Base-by-base conservation (phyloP, 2,329 filamentous ascomycete genomes). In the Pezicula radicicola region DNA sequence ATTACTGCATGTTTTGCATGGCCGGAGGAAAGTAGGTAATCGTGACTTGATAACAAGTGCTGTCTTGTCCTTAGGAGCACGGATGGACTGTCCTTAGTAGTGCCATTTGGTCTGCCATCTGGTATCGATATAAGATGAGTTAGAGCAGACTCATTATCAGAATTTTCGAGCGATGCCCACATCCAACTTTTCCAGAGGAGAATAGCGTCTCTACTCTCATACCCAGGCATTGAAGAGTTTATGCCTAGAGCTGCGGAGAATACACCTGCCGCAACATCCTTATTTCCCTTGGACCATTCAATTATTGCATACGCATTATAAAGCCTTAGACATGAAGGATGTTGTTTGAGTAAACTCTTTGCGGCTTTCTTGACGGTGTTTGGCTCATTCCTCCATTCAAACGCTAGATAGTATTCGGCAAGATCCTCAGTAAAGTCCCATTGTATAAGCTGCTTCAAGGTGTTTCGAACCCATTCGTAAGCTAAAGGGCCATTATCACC, bases 221-320 rank as follows among this genome's bases (percentile, higher is more conserved):
- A 51, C 18, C 67, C 59, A 4, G 66, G 54, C 19, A 77, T 70
- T 2, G 63, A 69, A n/a, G 64, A 63, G 49, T 71, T 75, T 75
- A 85, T 81, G 3, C 73, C 73, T n/a, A 90, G 72, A 2, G 89
- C 85, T 1, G 87, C 86, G 1, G 75, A 67, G 61, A 93, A 80
- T 0, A 94, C 84, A 48, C 81, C 83, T 19, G 76, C 71, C 4
- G 87, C 85, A 44, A 82, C 72, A 1, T 80, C 75, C 1, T 65
- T 59, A 21, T 87, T 85, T 0, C 77, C 81, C 28, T 77, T 78
- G 1, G 74, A 72, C 58, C 71, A 76, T 67, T 96, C 89, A 3
- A 91, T 81, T 13, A 90, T 70, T 0, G 87, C 89, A 63, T 93
- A 96, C 0, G 85, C 83, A 59, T 91, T 88, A 69, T 95, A 97